Base-by-base conservation (phyloP, 1,284 basidiomycete species). In the Mycena citricolor region DNA sequence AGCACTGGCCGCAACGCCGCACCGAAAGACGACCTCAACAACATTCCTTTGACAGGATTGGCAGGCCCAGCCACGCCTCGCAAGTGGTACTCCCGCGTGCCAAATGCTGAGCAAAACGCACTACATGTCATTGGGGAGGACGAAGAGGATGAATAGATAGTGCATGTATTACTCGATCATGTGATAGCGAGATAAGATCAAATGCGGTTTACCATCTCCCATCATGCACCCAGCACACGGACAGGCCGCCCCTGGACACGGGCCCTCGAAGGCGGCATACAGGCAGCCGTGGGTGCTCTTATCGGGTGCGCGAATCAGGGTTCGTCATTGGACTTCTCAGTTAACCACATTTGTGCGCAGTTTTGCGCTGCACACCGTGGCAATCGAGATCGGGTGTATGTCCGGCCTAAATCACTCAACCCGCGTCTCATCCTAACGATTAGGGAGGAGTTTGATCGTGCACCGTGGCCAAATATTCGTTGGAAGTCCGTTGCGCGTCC, bases 1-100 rank as follows among this genome's bases (percentile, higher is more conserved):
- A 76, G 66, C 4, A 76, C 76, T 31, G 81, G 83, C 3, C 69
- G 69, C 29, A 81, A 83, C 51, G 71, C 73, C 4, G 25, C 54
- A 25, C 26, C 40, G 5, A 52, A 48, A 22, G 48, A 39, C 31
- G 39, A 40, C 17, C 10, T 39, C 20, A 28, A 42, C n/a, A 49
- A 52, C 25, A 58, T 58, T 20, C 42, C 50, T 32, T 39, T 58
- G 41, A 49, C 46, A 12, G n/a, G n/a, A n/a, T n/a, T n/a, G n/a
- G n/a, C n/a, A n/a, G n/a, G n/a, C n/a, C n/a, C n/a, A n/a, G n/a
- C n/a, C n/a, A 14, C 44, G 12, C 35, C 49, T 21, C 39, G 45
- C n/a, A 55, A 55, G 37, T 57, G 55, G 55, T 58, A 58, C 30
- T 54, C 54, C 12, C 49, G 57, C 16, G 54, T 58, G 24, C 57